Evolutionary conservation across 768 basidiomycete species (phyloP).

Genomic region (Mycena rebaudengoi): DNA sequence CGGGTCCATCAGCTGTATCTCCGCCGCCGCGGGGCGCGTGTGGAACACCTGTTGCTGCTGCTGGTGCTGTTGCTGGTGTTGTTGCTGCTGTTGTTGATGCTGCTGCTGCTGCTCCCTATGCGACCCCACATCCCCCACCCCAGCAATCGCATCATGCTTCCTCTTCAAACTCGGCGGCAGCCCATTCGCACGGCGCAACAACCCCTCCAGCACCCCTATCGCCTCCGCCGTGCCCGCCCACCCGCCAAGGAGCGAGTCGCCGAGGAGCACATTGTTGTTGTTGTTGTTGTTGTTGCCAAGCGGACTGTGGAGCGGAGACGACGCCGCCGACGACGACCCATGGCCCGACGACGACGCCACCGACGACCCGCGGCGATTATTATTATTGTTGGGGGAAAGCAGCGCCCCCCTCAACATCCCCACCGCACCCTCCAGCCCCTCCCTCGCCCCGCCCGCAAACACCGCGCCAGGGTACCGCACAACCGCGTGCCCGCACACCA

Average conservation of each 20-base stretch:
- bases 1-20: no score
- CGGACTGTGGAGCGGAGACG: slow-evolving; percentile 22
- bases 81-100: neutral
- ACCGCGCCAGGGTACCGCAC: slow-evolving; percentile 60
- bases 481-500: slow-evolving; percentile 69
- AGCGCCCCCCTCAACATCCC: slow-evolving; percentile 10
- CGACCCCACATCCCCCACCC: neutral
- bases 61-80: slow-evolving; percentile 1
- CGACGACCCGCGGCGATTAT: slow-evolving; percentile 28
- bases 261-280: neutral
- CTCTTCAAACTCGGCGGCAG: slow-evolving; percentile 35
- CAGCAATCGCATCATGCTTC: slow-evolving; percentile 32
- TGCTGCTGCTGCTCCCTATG: neutral
- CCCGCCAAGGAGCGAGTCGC: neutral
- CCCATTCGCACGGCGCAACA: slow-evolving; percentile 31
- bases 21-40: no score
- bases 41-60: neutral
- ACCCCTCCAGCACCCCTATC: slow-evolving; percentile 31
- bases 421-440: slow-evolving; percentile 34
- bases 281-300: neutral
- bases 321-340: slow-evolving; percentile 36
- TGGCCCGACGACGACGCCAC: slow-evolving; percentile 33
- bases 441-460: slow-evolving; percentile 56
- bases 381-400: no score
- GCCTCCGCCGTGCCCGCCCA: slow-evolving; percentile 29